Evolutionary conservation across 23 red algal species (phyloP), one percentile per base, ranked within the genome.

Genomic region (Gracilaria gracilis): DNA sequence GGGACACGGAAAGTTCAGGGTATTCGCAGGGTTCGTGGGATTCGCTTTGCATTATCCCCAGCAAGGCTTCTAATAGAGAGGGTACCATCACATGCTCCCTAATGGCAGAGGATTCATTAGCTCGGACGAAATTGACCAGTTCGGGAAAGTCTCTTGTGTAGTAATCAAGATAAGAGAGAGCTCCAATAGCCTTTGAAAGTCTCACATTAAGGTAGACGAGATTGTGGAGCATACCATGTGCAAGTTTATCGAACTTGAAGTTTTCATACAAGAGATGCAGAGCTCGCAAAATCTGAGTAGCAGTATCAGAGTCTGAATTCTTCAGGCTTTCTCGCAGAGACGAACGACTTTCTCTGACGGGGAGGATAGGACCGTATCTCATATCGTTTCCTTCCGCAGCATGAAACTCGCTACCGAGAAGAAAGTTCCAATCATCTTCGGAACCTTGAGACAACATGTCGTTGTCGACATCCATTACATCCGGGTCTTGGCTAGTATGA

Each of bases 211-310:
- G 61, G 42, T 46, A 39, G 16, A 85, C 84, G 2, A 95, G 55
- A 19, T 38, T 64, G 6, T 27, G 24, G 59, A 67, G 67, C 34
- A 66, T 55, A 20, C 74, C 23, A 33, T 59, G 34, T 40, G 70
- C 58, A 11, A 88, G 61, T 21, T 64, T 50, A 70, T 54, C 48
- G 32, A 91, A 79, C 85, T 95, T 95, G 61, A 72, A 67, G 53
- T 86, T 81, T 75, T 95, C 93, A 83, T 95, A 95, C 70, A 95
- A 76, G 21, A 95, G 71, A 90, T 95, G 93, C 48, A 95, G 73
- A 0, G 62, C 84, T 46, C 53, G 46, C 47, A 84, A 66, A 64
- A 95, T 65, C 7, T 40, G 64, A 81, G 38, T 35, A 0, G 75
- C 19, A 57, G 58, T 79, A 7, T 81, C 77, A 50, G 46, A 4